Base-by-base conservation (phyloP, 371 early-diverging fungal species). In the Actinomortierella ambigua region DNA sequence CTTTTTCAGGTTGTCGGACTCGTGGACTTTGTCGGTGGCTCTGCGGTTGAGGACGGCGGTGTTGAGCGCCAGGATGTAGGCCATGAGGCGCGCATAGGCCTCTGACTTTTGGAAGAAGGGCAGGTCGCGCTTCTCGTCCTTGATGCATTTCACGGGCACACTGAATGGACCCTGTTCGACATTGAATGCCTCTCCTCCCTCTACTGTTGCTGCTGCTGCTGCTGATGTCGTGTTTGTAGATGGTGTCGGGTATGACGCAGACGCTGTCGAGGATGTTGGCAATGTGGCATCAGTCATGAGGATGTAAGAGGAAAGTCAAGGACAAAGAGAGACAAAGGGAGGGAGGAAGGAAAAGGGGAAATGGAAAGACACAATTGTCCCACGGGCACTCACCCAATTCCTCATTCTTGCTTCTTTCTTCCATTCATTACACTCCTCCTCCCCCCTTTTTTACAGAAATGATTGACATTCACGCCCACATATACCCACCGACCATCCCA, bases 41-140 rank as follows among this genome's bases (percentile, higher is more conserved):
- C 71, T 81, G 51, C 81, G 82, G 50, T 86, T 79, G 24, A 79
- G 54, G 13, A 89, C 91, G 47, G 88, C 85, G 13, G 75, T 64
- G 78, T 94, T 95, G 27, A 93, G 79, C 26, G 84, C 73, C 47
- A 82, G 81, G 24, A 93, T 76, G 79, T 94, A 96, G 29, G 86
- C 83, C 75, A 92, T 68, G 53, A 92, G 75, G 29, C 91, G 84
- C 11, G 77, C 77, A 73, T 85, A 92, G 0, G 90, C 94, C 55
- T 85, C 82, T 18, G 88, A 87, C 4, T 75, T 42, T 44, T 73
- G 75, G 48, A 73, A 73, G 58, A 61, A 63, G 9, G 75, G 63
- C 18, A 73, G 43, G 52, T 73, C 73, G 20, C 55, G 55, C 14
- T 52, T 43, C 47, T 73, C 75, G 51, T 73, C 75, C 64, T 67